Evolutionary conservation across 148 eudicot genomes (phyloP), one percentile per base, ranked within the genome.

Genomic region (Vaccinium myrtillus): DNA sequence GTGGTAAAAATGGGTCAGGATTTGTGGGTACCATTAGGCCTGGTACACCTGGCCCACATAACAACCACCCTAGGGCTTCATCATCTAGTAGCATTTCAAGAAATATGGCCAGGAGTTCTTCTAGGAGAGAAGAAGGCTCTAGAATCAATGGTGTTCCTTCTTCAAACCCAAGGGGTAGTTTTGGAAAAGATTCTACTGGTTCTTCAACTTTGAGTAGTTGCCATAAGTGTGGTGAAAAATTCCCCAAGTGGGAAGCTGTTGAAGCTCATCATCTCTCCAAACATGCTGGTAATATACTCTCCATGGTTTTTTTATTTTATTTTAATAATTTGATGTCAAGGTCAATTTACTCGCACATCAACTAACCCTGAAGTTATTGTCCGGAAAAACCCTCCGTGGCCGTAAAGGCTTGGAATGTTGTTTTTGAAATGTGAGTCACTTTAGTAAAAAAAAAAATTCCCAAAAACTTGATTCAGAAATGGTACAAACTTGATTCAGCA

Each of bases 231-330:
- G 95, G 97, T 16, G 93, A 95, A 39, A 93, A 93, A 80, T 97
- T 95, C 82, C 90, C 84, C 50, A 95, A 92, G 83, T 95, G 95
- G 98, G 99, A 97, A 76, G 87, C 90, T 56, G 95, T 97, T 89
- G 98, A 97, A 90, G 90, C 96, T 32, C 99, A 97, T 65, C 99
- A 97, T 87, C 98, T 95, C 14, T 97, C 98, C 3, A 95, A 93
- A 81, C 99, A 97, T 90, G 99, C 99, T 86, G 99, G 99, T 97
- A 86, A 84, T 27, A 15, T 14, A 27, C 13, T 13, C 18, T 23
- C 39, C 4, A 12, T 69, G 5, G 74, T 69, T 30, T 27, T 12
- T 69, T 69, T 27, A 27, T 27, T 14, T 4, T 65, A n/a, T 23
- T 11, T 23, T 8, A n/a, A 8, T n/a, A 8, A 27, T 5, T 43